Base-by-base conservation (phyloP, 352 stramenopile genomes). In the Phytophthora podocarpi region DNA sequence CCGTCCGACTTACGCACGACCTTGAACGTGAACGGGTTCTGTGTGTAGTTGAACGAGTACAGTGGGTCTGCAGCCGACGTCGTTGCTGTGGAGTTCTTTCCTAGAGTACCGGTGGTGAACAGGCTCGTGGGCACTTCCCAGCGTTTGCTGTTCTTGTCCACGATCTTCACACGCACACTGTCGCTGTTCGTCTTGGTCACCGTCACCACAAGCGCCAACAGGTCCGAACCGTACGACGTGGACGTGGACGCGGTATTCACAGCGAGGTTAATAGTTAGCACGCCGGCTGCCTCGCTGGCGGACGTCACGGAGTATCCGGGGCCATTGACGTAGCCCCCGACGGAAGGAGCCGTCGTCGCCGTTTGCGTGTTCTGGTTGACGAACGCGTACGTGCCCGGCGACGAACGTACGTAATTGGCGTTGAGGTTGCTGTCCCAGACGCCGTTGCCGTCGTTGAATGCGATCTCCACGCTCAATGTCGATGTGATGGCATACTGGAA, bases 131-230 rank as follows among this genome's bases (percentile, higher is more conserved):
- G 73, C 11, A 86, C 74, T 35, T 86, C 73, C 76, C 76, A 86
- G 8, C 76, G 76, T 28, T 78, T 68, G 34, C 16, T 63, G 48
- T 71, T 80, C 65, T 82, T 82, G 61, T 83, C 76, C 5, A 62
- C 64, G 57, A 83, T 86, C 57, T 83, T 83, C 49, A 83, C 62
- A 7, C 71, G 76, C 9, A 86, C 61, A n/a, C 43, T 72, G 49
- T 83, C 74, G 20, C 37, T 63, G 30, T 72, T 37, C 12, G 50
- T 73, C 56, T 80, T 74, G 42, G 57, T 64, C 4, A 83, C 67
- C 0, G 72, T 70, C 23, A 80, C 76, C 40, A 66, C 57, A 6
- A 86, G 73, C 21, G 71, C 51, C 18, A 74, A 67, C 45, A 86
- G 49, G 48, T 81, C 65, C 0, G 51, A 45, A 13, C 76, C 76